These are phyloP conservation scores for Cordyceps farinosa DNA, from an alignment of 2,329 filamentous ascomycete genomes.

Conservation along the genomic window DNA sequence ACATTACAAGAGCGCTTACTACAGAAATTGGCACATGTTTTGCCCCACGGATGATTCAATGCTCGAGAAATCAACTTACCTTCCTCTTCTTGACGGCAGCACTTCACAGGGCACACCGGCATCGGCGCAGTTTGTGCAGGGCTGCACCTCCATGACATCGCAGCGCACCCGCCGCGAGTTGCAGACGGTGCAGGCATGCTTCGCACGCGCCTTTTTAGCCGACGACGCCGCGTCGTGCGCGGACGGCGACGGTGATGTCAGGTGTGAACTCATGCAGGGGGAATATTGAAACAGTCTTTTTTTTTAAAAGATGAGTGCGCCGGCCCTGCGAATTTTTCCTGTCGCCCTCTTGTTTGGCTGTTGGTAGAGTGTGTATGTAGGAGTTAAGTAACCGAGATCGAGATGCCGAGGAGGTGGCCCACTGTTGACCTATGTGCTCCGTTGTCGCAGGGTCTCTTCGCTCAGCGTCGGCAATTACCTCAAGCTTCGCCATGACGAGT, in stretches of 20 bases:
- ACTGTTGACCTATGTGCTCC: not conserved
- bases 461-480: constrained; percentile 8
- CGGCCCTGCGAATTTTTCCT: not conserved
- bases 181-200: constrained; percentile 35
- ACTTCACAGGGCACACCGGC: constrained; percentile 30
- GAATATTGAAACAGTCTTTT: not conserved
- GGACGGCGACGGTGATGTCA: constrained; percentile 16
- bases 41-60: too few species aligned
- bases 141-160: constrained; percentile 33
- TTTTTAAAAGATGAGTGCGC: not conserved
- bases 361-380: constrained; percentile 3
- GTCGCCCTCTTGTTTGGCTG: not conserved
- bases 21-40: too few species aligned
- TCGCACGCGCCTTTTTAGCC: constrained; percentile 35
- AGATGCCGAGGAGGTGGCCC: constrained; percentile 14
- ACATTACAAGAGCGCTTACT: too few species aligned
- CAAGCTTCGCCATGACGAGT: not conserved
- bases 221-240: constrained; percentile 18
- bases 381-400: constrained; percentile 17
- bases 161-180: constrained; percentile 34
- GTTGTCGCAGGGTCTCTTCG: constrained; percentile 6
- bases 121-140: constrained; percentile 31
- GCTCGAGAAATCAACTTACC: constrained; percentile 22
- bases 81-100: constrained; percentile 32
- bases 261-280: not conserved